phyloP scores from a whole-genome alignment of 2,329 filamentous ascomycete genomes.

The Fusarium penzigii region DNA sequence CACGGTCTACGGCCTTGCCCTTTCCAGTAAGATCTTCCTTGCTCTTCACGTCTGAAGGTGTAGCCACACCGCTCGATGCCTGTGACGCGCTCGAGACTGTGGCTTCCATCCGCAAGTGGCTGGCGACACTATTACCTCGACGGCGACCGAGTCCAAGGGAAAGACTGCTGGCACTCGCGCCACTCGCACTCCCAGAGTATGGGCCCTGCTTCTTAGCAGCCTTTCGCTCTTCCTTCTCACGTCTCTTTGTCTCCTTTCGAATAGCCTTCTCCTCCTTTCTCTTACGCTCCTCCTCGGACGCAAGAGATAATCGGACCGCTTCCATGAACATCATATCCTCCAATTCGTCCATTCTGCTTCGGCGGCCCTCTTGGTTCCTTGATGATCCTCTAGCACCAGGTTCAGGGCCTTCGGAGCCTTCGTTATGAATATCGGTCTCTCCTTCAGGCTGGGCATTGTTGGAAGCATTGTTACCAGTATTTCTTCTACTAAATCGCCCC shows the following conservation, averaged over 20 bases:
- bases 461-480: conserved; percentile 41
- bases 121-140: conserved; percentile 60
- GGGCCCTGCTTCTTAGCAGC: conserved; percentile 61
- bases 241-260: conserved; percentile 78
- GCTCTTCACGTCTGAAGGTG: conserved; percentile 24
- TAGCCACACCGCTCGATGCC: conserved; percentile 25
- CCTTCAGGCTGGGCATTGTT: conserved; percentile 30
- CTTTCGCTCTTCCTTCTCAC: conserved; percentile 83
- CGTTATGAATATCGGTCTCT: conserved; percentile 11
- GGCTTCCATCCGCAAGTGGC: conserved; percentile 60
- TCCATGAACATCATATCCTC: conserved; percentile 99
- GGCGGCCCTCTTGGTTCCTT: conserved; percentile 32
- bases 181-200: conserved; percentile 37
- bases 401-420: conserved; percentile 26
- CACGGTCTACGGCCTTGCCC: conserved; percentile 69
- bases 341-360: conserved; percentile 74
- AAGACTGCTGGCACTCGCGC: conserved; percentile 63
- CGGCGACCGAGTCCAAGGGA: conserved; percentile 61
- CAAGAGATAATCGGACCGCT: conserved; percentile 87
- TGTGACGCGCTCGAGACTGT: conserved; percentile 48
- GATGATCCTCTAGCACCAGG: conserved; percentile 22
- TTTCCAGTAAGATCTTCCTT: conserved; percentile 50
- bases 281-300: conserved; percentile 89
- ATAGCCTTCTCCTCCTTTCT: conserved; percentile 62
- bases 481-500: conserved; percentile 59